Base-by-base conservation (phyloP, 768 basidiomycete species). In the Amanita polypyramis region DNA sequence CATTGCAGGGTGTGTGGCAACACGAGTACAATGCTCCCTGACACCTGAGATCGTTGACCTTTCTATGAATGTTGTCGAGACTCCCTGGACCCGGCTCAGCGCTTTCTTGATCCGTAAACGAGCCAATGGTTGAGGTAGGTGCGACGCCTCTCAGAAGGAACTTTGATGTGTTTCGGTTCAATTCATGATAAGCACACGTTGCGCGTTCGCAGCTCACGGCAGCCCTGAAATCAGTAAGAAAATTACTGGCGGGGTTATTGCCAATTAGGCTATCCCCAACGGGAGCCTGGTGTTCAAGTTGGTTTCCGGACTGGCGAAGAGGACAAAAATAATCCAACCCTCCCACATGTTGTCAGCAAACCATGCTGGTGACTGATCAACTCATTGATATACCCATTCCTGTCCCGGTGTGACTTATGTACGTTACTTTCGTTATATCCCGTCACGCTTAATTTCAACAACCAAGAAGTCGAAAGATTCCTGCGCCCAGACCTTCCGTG, bases 331-430 rank as follows among this genome's bases (percentile, higher is more conserved):
- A 64, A 54, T 48, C 41, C 52, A 51, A 58, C 52, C 45, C 58
- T 62, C 59, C 60, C 60, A 66, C 65, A 66, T 65, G 65, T 55
- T 50, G 53, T 52, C 39, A 49, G 43, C 52, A 52, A 33, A 50
- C 54, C 52, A 59, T 54, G 53, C 52, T 49, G 47, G 54, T 39
- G 55, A 55, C 55, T 63, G 68, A 68, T 69, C 66, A 65, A 69
- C 68, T 67, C 64, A 63, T 52, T 52, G 55, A 61, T 62, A 60
- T 60, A 57, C 48, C 55, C 60, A 59, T 62, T 59, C 49, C 36
- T 53, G 57, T 56, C 35, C 45, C 49, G 51, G 45, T 61, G 62
- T 63, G 60, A 59, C 60, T 54, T 37, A 47, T 35, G 51, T 49
- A 55, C 53, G 47, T 47, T 47, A 47, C 46, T 59, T 60, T 56